Evolutionary conservation across 1,139 yeast species (phyloP), one percentile per base, ranked within the genome.

Genomic region (Saccharomyces hybrid): DNA sequence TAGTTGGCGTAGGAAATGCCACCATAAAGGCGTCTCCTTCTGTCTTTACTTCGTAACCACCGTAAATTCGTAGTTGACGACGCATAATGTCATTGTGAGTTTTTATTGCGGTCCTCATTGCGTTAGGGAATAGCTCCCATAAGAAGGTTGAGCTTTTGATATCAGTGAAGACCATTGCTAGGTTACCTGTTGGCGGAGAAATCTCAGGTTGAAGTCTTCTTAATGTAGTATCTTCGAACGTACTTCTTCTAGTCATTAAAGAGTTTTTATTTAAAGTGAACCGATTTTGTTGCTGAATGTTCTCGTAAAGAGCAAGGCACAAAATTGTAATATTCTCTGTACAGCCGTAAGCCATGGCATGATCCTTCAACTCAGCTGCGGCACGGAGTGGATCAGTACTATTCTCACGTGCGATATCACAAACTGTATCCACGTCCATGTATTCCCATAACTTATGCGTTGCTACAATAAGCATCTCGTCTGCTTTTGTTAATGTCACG

Each of bases 21-120:
- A 93, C 98, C 88, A 93, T 91, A 64, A 93, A 93, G 0, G 99
- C 97, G 75, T 93, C 99, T 66, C 99, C 99, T 82, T 95, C 99
- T 1, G 98, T 95, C 70, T 93, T 93, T 34, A 93, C 99, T 71
- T 93, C 99, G 67, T 93, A 93, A 2, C 99, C 99, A 47, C 98
- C 97, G 64, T 88, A 89, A 51, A 91, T 85, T 61, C 97, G 81
- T 60, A 93, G 75, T 64, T 89, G 95, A 52, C 99, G 82, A 67
- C 99, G 82, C 99, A 95, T 93, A 34, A 93, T 82, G 27, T 88
- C 82, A 69, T 93, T 95, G 71, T 93, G 99, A 7, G 88, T 86
- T 71, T 90, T 89, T 67, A 93, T 93, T 0, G 99, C 99, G 3
- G 96, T 86, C 70, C 98, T 78, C 99, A 93, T 93, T 0, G 97